Base-by-base conservation (phyloP, 768 basidiomycete genomes). In the Peribolospora kevripleyi region DNA sequence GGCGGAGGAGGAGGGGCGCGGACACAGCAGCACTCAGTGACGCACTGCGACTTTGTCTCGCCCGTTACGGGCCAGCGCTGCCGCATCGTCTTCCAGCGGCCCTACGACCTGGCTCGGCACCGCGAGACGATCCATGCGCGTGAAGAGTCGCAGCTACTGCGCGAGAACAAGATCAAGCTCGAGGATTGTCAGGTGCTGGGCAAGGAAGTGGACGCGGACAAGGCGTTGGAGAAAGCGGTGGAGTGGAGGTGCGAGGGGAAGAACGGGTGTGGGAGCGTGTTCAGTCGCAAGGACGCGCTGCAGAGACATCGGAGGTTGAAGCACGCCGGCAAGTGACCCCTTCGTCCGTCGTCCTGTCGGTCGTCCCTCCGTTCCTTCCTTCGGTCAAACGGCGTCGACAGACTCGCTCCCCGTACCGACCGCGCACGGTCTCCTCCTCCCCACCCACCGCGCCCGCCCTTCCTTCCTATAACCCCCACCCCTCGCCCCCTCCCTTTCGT, bases 101-200 rank as follows among this genome's bases (percentile, higher is more conserved):
- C 58, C 13, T 59, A 59, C 47, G 58, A 59, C 51, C 52, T 59
- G 2, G 55, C 55, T 4, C 52, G 58, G 6, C 58, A 59, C 52
- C 53, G 52, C 13, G 58, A 59, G 48, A 59, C 58, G 2, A 59
- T 59, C 42, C 58, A 59, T 37, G 58, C 58, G 38, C 55, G 58
- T 11, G 56, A 59, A 25, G 58, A 59, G 2, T 7, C 43, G 43
- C 8, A 7, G 8, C 13, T 7, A 2, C 43, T 45, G 8, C 43
- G 43, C 43, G 43, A 45, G 43, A 13, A 13, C 43, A 45, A 45
- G 43, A 45, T 45, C 43, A 45, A 13, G 43, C 43, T 7, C 43
- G 43, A 45, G 43, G 43, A 45, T 45, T 7, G 7, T 13, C 43
- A 7, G 8, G 43, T 7, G 43, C 8, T 45, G 43, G 43, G 7